A percentile compares a stretch with the other conserved stretches of the same genome.
These are phyloP conservation scores for Phyllachora maydis DNA, from an alignment of 2,329 filamentous ascomycete species.

Conservation along the genomic window DNA sequence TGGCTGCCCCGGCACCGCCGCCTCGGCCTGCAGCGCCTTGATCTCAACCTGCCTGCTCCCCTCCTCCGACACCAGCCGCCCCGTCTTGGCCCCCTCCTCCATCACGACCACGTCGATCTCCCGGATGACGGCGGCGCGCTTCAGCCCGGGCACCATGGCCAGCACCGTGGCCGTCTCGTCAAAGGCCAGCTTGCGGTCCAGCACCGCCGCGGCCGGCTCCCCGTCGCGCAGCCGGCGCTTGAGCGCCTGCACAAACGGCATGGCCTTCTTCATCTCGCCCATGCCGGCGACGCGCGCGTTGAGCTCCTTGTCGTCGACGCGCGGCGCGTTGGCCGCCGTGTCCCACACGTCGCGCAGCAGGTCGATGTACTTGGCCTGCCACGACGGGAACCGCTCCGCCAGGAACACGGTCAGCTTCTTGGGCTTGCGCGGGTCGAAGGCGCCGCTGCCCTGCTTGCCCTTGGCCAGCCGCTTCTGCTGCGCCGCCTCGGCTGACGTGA, in stretches of 20 bases:
- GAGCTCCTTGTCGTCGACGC: conserved; percentile 59
- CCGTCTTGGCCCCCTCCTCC: conserved; percentile 47
- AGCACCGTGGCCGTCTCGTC: conserved; percentile 58
- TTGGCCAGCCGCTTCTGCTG: conserved; percentile 83
- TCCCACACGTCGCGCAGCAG: conserved; percentile 55
- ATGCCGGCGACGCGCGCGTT: conserved; percentile 63
- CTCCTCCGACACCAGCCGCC: conserved; percentile 26
- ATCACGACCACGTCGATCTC: conserved; percentile 54
- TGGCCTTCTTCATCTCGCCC: conserved; percentile 87
- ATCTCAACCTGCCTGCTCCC: conserved; percentile 38
- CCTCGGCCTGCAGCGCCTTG: conserved; percentile 39
- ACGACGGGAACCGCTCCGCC: conserved; percentile 60
- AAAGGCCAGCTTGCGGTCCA: conserved; percentile 72
- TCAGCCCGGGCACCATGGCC: conserved; percentile 63
- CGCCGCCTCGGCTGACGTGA: conserved; percentile 66
- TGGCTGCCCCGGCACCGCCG: conserved; percentile 63
- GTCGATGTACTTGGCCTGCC: conserved; percentile 83
- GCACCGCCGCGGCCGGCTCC: conserved; percentile 44
- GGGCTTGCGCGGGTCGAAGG: conserved; percentile 76
- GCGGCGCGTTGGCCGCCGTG: conserved; percentile 29
- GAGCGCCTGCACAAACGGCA: conserved; percentile 81
- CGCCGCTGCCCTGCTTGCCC: conserved; percentile 65
- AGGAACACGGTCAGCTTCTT: conserved; percentile 83
- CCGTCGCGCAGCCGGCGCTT: conserved; percentile 66
- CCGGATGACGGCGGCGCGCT: conserved; percentile 50